These are phyloP conservation scores for Platanthera guangdongensis DNA, from an alignment of 106 monocot genomes.

Conservation along the genomic window DNA sequence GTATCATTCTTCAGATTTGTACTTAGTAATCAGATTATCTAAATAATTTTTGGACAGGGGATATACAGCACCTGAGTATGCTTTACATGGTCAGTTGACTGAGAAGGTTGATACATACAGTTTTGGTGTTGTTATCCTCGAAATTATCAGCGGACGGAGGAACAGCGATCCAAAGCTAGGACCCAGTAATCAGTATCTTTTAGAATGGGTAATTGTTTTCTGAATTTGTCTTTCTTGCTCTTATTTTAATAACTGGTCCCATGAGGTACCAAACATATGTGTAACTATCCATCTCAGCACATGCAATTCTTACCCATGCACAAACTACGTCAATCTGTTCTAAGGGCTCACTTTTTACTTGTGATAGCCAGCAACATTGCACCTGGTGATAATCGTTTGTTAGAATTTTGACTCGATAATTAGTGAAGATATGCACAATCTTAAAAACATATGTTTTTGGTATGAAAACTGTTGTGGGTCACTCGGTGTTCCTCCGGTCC, in stretches of 20 bases:
- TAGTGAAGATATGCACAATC: too few relatives aligned
- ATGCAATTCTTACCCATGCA: too few relatives aligned
- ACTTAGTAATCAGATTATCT: neutral
- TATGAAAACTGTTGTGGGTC: too few relatives aligned
- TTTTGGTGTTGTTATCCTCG: constrained; percentile 62
- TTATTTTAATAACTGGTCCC: neutral
- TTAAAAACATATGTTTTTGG: too few relatives aligned
- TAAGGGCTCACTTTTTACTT: too few relatives aligned
- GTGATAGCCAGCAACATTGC: neutral
- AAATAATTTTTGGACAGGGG: constrained; percentile 30
- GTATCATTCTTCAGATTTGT: neutral
- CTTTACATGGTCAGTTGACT: constrained; percentile 54
- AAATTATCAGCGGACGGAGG: constrained; percentile 63
- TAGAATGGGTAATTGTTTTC: constrained; percentile 56
- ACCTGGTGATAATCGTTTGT: neutral
- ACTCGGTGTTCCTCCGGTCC: too few relatives aligned
- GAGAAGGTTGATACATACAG: constrained; percentile 73
- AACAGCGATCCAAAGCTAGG: constrained; percentile 46
- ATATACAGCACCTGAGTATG: constrained; percentile 78
- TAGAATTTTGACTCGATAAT: too few relatives aligned
- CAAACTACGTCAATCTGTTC: too few relatives aligned
- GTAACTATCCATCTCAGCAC: neutral
- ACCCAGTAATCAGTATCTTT: constrained; percentile 44
- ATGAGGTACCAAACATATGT: neutral
- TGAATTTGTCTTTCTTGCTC: neutral